These are phyloP conservation scores for Quercus agrifolia DNA, from an alignment of 306 rosid species.

Conservation along the genomic window DNA sequence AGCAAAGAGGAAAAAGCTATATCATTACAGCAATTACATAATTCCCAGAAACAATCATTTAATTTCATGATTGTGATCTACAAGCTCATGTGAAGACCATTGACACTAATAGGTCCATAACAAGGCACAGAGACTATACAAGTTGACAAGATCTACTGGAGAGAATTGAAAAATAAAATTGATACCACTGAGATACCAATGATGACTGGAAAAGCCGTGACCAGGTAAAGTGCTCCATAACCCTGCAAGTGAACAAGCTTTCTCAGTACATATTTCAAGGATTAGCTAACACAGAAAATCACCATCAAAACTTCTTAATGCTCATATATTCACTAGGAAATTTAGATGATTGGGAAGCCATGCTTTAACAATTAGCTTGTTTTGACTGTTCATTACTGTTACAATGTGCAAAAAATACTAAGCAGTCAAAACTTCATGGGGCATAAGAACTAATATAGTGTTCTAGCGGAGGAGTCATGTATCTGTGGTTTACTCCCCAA, in stretches of 20 bases:
- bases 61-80: constrained; percentile 10
- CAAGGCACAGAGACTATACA: constrained; percentile 28
- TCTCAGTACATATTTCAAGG: constrained; percentile 26
- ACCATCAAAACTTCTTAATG: not conserved
- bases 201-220: constrained; percentile 85
- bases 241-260: constrained; percentile 66
- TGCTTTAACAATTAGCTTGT: not conserved
- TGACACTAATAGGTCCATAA: not conserved
- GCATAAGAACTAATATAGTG: not conserved
- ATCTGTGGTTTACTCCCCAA: too few relatives aligned
- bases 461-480: not conserved
- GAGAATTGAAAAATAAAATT: constrained; percentile 87
- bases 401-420: not conserved
- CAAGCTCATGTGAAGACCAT: constrained; percentile 15
- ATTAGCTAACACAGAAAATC: constrained; percentile 1
- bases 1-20: not conserved
- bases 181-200: constrained; percentile 88
- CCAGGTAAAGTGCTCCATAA: constrained; percentile 88
- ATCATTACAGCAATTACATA: not conserved
- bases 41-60: not conserved
- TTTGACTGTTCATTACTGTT: not conserved
- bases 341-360: not conserved
- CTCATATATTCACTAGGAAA: constrained; percentile 10
- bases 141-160: constrained; percentile 45
- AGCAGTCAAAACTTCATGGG: not conserved